Percentiles rank a stretch among this genome's conserved stretches.
Evolutionary conservation across 2,329 filamentous ascomycete genomes (phyloP).

Genomic region (Elsinoe australis): DNA sequence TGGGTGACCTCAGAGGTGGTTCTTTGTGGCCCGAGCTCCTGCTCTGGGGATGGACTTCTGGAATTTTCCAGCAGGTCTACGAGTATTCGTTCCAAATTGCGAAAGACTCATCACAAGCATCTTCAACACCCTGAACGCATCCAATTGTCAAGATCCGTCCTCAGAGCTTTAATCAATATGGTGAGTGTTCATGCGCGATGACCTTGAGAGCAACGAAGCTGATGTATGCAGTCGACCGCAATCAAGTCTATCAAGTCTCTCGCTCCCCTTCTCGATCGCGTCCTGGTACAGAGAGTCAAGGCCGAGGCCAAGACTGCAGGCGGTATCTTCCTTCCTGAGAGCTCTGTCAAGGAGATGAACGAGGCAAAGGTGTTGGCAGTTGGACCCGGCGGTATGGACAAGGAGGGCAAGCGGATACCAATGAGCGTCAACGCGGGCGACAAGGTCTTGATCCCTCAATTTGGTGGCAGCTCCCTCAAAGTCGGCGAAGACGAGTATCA

Average conservation of each 20-base stretch:
- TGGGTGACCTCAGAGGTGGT: not conserved
- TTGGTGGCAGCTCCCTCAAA: conserved; percentile 90
- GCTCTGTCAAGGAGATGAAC: conserved; percentile 94
- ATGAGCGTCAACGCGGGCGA: conserved; percentile 80
- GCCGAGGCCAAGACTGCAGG: conserved; percentile 92
- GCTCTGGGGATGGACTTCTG: conserved; percentile 17
- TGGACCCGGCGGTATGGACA: conserved; percentile 79
- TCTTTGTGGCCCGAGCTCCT: conserved; percentile 13
- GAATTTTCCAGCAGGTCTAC: conserved; percentile 20
- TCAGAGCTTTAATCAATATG: conserved; percentile 1
- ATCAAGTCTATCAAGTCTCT: conserved; percentile 95
- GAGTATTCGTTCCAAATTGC: not conserved
- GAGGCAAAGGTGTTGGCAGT: conserved; percentile 95
- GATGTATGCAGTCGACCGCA: conserved; percentile 39
- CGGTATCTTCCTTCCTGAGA: conserved; percentile 97
- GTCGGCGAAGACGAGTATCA: conserved; percentile 94
- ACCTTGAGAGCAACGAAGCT: not conserved
- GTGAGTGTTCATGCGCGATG: not conserved
- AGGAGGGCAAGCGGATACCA: conserved; percentile 77
- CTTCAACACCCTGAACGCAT: conserved; percentile 1
- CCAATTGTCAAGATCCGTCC: not conserved
- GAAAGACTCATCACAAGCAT: not conserved
- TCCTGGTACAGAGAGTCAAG: conserved; percentile 96
- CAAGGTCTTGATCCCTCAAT: conserved; percentile 95
- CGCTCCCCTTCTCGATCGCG: conserved; percentile 91